A percentile compares a stretch with the other conserved stretches of the same genome.
phyloP scores from a whole-genome alignment of 2,329 filamentous ascomycete species.

The Fusarium bulbicola region DNA sequence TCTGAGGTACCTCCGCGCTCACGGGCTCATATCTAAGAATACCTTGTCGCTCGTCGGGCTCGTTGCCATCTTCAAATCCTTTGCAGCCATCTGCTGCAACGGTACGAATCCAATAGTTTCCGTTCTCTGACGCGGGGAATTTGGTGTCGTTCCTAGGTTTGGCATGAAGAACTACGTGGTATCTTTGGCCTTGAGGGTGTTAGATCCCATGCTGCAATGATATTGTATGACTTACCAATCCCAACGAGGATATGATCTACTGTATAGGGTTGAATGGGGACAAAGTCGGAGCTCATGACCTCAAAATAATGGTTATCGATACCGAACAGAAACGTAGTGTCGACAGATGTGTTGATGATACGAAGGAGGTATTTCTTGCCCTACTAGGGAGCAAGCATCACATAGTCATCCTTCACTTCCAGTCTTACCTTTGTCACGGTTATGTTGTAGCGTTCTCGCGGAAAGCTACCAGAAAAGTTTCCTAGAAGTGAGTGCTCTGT shows the following conservation, averaged over 20 bases:
- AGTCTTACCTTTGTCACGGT: background rate
- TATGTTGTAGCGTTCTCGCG: conserved; percentile 1
- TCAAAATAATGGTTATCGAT: background rate
- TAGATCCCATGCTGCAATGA: background rate
- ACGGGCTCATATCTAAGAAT: background rate
- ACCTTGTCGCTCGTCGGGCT: background rate
- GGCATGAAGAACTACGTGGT: background rate
- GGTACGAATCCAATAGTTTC: background rate
- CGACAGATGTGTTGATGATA: background rate
- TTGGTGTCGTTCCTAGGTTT: background rate
- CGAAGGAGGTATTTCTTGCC: background rate
- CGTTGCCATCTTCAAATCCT: background rate
- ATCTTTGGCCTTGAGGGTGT: background rate
- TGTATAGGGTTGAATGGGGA: background rate
- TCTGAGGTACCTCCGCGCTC: background rate
- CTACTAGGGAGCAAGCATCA: background rate
- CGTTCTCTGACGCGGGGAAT: background rate
- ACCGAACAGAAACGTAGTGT: background rate
- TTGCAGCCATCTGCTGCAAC: background rate
- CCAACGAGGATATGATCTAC: background rate
- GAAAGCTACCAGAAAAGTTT: conserved; percentile 9
- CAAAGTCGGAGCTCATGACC: background rate
- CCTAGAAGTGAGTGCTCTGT: background rate
- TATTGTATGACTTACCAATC: background rate
- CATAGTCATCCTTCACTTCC: background rate